Conservation (phyloP, 306 rosid species). For the Casuarina glauca region DNA sequence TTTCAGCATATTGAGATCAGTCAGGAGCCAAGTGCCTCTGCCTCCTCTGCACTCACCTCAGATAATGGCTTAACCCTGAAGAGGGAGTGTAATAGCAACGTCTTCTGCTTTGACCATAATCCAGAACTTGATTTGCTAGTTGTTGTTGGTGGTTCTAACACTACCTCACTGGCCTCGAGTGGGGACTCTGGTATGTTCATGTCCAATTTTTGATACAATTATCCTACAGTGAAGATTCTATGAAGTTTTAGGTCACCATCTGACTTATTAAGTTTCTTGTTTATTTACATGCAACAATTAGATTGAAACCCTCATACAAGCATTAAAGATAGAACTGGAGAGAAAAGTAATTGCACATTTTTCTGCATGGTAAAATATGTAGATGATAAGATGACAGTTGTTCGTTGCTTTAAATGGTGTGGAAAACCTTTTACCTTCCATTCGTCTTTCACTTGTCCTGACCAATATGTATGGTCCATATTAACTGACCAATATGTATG, state of each 20-base stretch:
- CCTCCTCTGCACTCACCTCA: slow-evolving; percentile 37
- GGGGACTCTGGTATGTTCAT: slow-evolving; percentile 48
- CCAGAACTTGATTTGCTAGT: slow-evolving; percentile 64
- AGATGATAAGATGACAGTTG: slow-evolving; percentile 26
- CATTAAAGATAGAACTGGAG: neutral
- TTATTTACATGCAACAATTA: neutral
- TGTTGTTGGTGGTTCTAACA: slow-evolving; percentile 44
- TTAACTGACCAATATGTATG: neutral
- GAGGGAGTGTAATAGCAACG: slow-evolving; percentile 43
- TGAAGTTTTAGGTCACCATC: slow-evolving; percentile 7
- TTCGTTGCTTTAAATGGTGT: slow-evolving; percentile 9
- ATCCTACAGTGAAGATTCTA: slow-evolving; percentile 12
- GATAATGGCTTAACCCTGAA: slow-evolving; percentile 40
- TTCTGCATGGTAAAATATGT: slow-evolving; percentile 15
- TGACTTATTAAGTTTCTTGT: slow-evolving; percentile 18
- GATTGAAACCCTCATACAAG: neutral
- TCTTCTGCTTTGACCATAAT: slow-evolving; percentile 58
- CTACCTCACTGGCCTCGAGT: slow-evolving; percentile 37
- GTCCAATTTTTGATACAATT: slow-evolving; percentile 21
- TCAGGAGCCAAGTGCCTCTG: slow-evolving; percentile 57
- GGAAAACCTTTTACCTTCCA: neutral
- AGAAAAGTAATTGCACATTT: neutral
- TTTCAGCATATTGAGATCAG: slow-evolving; percentile 72
- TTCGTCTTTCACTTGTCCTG: neutral
- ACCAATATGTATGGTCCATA: neutral